Base-by-base conservation (phyloP, 1,139 yeast genomes). In the Geotrichum macrosporum region DNA sequence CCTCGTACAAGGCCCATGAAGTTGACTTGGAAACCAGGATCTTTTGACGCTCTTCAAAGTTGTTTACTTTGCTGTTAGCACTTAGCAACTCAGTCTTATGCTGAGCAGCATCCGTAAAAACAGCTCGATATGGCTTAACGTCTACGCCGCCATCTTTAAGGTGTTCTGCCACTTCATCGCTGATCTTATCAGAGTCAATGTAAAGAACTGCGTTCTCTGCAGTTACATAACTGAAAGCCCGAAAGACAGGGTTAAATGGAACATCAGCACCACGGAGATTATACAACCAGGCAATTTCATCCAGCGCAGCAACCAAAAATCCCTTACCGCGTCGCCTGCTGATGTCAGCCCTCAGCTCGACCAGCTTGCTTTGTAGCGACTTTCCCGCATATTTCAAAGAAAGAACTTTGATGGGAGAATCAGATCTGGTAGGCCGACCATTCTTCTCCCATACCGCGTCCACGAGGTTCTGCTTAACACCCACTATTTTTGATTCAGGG, bases 211-310 rank as follows among this genome's bases (percentile, higher is more conserved):
- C 75, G 15, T 73, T 70, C 20, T 71, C 74, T 18, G 77, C 80
- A 0, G 96, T 74, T 16, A 88, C 70, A 15, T 87, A 71, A 51
- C 87, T 73, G 62, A 85, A 92, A 41, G 94, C 74, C 68, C 78
- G 88, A 64, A 94, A 94, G 13, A 94, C 92, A 1, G 99, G 98
- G 62, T 89, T 92, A 67, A 72, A 94, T 34, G 80, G 84, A 54
- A 92, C 86, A 63, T 85, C 94, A 33, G 76, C 71, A 16, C 97
- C 97, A 57, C 97, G 76, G 55, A 92, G 71, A 61, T 92, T 92
- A 62, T 88, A 76, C 48, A 88, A 68, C 97, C 96, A 89, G 6
- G 96, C 95, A 52, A 89, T 77, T 61, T 92, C 96, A 67, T 92
- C 98, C 52, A 87, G 69, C 0, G 95, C 84, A 37, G 82, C 74